Percentiles rank a stretch among this genome's conserved stretches.
Conservation (phyloP, 2,329 filamentous ascomycete species). For the Stemphylium lycopersici region DNA sequence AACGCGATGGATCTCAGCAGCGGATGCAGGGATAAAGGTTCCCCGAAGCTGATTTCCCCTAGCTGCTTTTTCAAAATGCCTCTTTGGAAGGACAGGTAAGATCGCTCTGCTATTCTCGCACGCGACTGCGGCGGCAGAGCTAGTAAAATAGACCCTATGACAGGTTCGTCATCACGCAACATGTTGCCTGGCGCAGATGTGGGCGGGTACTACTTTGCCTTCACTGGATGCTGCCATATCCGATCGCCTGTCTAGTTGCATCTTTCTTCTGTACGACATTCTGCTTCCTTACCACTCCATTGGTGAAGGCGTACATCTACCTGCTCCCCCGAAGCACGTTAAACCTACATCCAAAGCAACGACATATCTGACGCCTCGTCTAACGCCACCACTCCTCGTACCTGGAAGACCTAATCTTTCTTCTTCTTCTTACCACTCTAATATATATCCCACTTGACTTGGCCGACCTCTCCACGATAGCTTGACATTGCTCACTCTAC, state of each 20-base stretch:
- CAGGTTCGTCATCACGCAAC: conserved; percentile 32
- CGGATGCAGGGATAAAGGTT: conserved; percentile 41
- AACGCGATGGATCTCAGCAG: conserved; percentile 26
- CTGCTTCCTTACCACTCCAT: conserved; percentile 17
- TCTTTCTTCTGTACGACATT: conserved; percentile 23
- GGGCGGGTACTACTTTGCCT: conserved; percentile 20
- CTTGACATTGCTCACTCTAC: not conserved
- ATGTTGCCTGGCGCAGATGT: conserved; percentile 24
- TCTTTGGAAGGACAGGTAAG: conserved; percentile 25
- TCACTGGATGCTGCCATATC: conserved; percentile 20
- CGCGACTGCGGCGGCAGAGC: conserved; percentile 46
- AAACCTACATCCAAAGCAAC: not conserved
- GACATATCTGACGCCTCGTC: conserved; percentile 5
- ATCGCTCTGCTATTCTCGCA: conserved; percentile 26
- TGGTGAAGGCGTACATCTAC: conserved; percentile 19
- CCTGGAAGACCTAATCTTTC: conserved; percentile 4
- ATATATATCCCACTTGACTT: conserved; percentile 1
- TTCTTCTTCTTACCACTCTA: conserved; percentile 7
- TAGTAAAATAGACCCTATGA: conserved; percentile 39
- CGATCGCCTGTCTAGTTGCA: conserved; percentile 22
- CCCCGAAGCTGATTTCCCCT: conserved; percentile 36
- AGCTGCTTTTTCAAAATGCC: conserved; percentile 21
- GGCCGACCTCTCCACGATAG: not conserved
- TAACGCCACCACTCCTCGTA: conserved; percentile 7
- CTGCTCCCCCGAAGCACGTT: conserved; percentile 11